Evolutionary conservation across 768 basidiomycete species (phyloP), one percentile per base, ranked within the genome.

Genomic region (Russula emetica): DNA sequence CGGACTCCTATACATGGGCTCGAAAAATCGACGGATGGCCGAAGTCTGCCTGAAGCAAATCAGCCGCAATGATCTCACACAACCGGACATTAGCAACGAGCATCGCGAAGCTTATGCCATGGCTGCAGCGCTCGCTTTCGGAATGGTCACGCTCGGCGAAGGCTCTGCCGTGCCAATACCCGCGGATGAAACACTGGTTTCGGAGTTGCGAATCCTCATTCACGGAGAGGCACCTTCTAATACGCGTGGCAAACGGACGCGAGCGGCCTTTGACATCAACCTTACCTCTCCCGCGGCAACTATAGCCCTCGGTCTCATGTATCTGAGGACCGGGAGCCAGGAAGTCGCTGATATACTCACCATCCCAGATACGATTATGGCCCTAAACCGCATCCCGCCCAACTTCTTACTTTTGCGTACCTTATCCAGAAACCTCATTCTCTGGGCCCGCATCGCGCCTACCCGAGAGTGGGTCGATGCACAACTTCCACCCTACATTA

Each of bases 71-170:
- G 88, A 92, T 70, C 81, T 95, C 20, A 83, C 85, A 6, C 88
- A 88, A 57, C 86, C 90, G 2, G 93, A 96, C 67, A 79, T 91
- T 47, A 92, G 86, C 71, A 88, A 88, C 67, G 93, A 95, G 67
- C 87, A 94, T 72, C 85, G 92, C 44, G 97, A 98, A 71, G 87
- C 94, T 1, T 98, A 98, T 71, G 90, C 94, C 0, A 87, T 92
- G 67, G 83, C 92, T 2, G 85, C 93, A 3, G 92, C 92, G 10
- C 82, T 97, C 34, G 88, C 92, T 0, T 97, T 97, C 71, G 97
- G 97, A 5, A 90, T 97, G 85, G 88, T 96, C 74, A 96, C 98
- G 89, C 82, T 98, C 18, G 95, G 92, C 7, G 87, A 86, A 69
- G 95, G 97, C 1, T 80, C 84, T 0, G 79, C 81, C 9, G 55